Conservation (phyloP, 345 rosid genomes). For the Citrus cavaleriei region DNA sequence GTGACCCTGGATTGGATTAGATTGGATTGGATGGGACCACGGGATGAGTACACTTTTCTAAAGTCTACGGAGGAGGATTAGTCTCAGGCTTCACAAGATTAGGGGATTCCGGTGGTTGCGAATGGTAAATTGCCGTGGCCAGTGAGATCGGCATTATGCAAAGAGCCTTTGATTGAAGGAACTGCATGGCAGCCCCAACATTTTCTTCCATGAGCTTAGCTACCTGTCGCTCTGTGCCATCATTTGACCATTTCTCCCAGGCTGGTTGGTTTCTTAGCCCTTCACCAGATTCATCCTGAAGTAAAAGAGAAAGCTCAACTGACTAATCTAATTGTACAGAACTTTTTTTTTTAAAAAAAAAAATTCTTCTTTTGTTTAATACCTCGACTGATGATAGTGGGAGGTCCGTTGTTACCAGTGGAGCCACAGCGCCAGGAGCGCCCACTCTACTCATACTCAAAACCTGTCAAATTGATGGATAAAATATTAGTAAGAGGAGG, state of each 20-base stretch:
- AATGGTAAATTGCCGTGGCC: slow-evolving; percentile 84
- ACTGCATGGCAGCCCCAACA: slow-evolving; percentile 96
- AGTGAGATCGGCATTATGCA: slow-evolving; percentile 98
- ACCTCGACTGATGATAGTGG: slow-evolving; percentile 96
- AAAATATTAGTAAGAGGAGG: slow-evolving; percentile 8
- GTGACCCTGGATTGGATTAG: too few species aligned
- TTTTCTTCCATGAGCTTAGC: slow-evolving; percentile 99
- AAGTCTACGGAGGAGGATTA: slow-evolving; percentile 57
- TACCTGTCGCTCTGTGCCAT: slow-evolving; percentile 89
- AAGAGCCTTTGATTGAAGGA: slow-evolving; percentile 93
- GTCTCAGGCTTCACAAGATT: slow-evolving; percentile 75
- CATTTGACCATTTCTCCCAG: slow-evolving; percentile 98
- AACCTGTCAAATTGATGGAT: slow-evolving; percentile 60
- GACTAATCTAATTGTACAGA: slow-evolving; percentile 1
- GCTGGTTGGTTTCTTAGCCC: slow-evolving; percentile 81
- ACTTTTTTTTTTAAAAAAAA: too few species aligned
- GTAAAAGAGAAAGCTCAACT: not conserved
- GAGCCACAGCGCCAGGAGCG: slow-evolving; percentile 98
- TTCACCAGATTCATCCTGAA: slow-evolving; percentile 79
- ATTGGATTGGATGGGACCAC: too few species aligned
- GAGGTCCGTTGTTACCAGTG: slow-evolving; percentile 81
- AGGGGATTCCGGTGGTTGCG: slow-evolving; percentile 76
- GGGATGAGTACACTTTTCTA: slow-evolving; percentile 31
- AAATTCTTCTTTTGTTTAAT: slow-evolving; percentile 2
- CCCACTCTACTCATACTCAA: slow-evolving; percentile 99